Evolutionary conservation across 257 asterid species (phyloP).

Genomic region (Plantago ovata): DNA sequence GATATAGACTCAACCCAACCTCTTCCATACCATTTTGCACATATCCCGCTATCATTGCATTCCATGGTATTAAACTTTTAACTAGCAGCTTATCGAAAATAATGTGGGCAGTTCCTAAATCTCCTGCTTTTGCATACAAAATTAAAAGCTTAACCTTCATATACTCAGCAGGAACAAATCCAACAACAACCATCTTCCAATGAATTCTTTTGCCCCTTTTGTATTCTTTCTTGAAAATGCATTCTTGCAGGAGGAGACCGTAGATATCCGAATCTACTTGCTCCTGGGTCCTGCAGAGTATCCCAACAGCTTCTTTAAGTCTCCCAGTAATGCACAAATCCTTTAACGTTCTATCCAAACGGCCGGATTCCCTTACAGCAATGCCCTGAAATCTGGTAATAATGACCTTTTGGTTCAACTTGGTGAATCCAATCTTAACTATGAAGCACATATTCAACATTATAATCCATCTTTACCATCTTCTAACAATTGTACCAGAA

Average conservation of each 20-base stretch:
- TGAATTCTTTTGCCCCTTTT: slow-evolving; percentile 73
- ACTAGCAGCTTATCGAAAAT: slow-evolving; percentile 50
- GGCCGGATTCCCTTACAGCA: slow-evolving; percentile 29
- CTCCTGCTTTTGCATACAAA: slow-evolving; percentile 78
- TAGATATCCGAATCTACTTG: slow-evolving; percentile 62
- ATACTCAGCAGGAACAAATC: slow-evolving; percentile 68
- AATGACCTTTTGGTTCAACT: slow-evolving; percentile 9
- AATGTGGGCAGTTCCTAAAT: slow-evolving; percentile 49
- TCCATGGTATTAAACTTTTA: slow-evolving; percentile 70
- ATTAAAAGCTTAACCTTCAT: slow-evolving; percentile 72
- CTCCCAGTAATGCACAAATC: slow-evolving; percentile 84
- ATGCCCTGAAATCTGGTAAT: slow-evolving; percentile 67
- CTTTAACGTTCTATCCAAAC: slow-evolving; percentile 66
- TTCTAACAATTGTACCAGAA: no score
- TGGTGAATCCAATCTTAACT: no score
- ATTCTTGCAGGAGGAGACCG: slow-evolving; percentile 86
- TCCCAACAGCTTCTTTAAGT: slow-evolving; percentile 75
- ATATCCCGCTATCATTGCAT: slow-evolving; percentile 76
- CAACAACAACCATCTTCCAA: slow-evolving; percentile 76
- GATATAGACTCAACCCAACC: slow-evolving; percentile 62
- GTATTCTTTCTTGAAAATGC: slow-evolving; percentile 67
- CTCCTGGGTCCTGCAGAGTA: slow-evolving; percentile 60
- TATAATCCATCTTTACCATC: no score
- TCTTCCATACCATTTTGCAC: slow-evolving; percentile 79
- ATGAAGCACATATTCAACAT: no score